Evolutionary conservation across 2,329 filamentous ascomycete genomes (phyloP), one percentile per base, ranked within the genome.

Genomic region (Gaeumannomyces tritici): DNA sequence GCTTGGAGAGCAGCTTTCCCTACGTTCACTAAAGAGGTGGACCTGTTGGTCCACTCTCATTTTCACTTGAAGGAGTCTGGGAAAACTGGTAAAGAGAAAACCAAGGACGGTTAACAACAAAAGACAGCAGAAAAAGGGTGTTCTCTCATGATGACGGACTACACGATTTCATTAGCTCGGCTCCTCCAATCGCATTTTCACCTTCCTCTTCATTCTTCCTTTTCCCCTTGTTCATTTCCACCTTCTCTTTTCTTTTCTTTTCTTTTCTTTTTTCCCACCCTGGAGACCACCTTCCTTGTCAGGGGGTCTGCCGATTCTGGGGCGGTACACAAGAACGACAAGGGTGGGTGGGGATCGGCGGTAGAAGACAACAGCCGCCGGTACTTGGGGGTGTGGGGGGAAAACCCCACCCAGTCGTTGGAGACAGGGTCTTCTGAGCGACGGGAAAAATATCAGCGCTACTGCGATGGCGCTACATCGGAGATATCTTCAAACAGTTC

Each of bases 21-120:
- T 80, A 78, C 66, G 75, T 78, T 58, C 76, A 79, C 65, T 77
- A 74, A 55, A 68, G 74, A 55, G 42, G 42, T 47, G 18, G 42
- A 47, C 21, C 18, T 15, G 21, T 47, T 9, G 6, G 11, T 51
- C 42, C 42, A 51, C 42, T 59, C 26, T 51, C 26, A 42, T 12
- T 59, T 60, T 24, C 59, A 58, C 7, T 29, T 15, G 24, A 29
- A 58, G 2, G 29, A n/a, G 56, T 4, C 13, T 1, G 18, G 27
- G 11, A 35, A 58, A 56, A 56, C 12, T 11, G 29, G 26, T 11
- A 33, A 33, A 21, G 35, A 29, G 1, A 33, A 33, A 33, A 33
- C 31, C 29, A 31, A 29, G 28, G 9, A 58, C 21, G 29, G 27
- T 27, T 15, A n/a, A 58, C 27, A 3, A 31, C 18, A 33, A 58